phyloP scores from a whole-genome alignment of 352 stramenopile species.

The Pythium phragmiticola region DNA sequence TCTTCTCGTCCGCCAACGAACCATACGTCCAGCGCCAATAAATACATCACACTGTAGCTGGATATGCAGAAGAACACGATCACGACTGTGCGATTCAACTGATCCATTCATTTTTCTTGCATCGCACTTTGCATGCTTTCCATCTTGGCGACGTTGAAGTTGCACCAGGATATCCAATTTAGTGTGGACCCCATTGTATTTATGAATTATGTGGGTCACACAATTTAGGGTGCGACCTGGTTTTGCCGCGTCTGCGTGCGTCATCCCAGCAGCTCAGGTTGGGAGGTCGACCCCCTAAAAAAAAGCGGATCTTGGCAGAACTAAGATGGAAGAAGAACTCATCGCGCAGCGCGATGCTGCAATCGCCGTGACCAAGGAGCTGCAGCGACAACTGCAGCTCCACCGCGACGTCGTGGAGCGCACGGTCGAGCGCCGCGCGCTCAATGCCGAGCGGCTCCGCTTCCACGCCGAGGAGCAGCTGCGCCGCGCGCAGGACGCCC shows the following conservation, averaged over 20 bases:
- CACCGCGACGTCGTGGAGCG: constrained; percentile 49
- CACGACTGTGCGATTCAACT: too few relatives aligned
- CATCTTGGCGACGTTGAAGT: neutral
- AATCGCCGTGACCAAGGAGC: constrained; percentile 73
- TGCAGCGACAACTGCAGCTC: constrained; percentile 59
- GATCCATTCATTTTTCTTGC: too few relatives aligned
- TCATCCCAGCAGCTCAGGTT: constrained; percentile 14
- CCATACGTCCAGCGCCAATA: too few relatives aligned
- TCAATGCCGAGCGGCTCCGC: constrained; percentile 64
- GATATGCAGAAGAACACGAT: too few relatives aligned
- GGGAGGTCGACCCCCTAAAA: neutral
- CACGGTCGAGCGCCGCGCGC: constrained; percentile 63
- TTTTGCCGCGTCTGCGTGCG: constrained; percentile 2
- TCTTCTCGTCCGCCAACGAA: constrained; percentile 2
- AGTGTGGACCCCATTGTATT: neutral
- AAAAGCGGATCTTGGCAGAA: neutral
- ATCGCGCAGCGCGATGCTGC: constrained; percentile 71
- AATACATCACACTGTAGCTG: too few relatives aligned
- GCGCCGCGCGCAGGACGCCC: constrained; percentile 38
- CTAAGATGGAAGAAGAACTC: constrained; percentile 67
- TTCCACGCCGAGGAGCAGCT: constrained; percentile 65
- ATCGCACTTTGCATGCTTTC: too few relatives aligned
- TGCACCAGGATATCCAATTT: neutral
- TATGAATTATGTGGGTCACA: constrained; percentile 2
- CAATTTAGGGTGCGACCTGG: neutral